These are phyloP conservation scores for Aschersonia sp. DNA, from an alignment of 2,329 filamentous ascomycete genomes.

Conservation along the genomic window DNA sequence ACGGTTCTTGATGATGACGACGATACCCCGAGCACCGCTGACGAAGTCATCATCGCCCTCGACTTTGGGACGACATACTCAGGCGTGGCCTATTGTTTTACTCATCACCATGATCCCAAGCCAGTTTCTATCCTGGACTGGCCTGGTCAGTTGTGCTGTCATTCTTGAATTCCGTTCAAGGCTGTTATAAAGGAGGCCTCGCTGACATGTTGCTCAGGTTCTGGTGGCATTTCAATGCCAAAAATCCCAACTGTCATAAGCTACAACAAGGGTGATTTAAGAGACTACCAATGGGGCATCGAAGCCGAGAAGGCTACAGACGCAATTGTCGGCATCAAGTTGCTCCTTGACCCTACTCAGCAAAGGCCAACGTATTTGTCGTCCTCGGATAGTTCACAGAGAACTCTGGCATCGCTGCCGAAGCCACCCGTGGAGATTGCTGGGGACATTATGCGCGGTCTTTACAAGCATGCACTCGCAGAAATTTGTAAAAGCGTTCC, in stretches of 20 bases:
- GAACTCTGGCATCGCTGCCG: constrained; percentile 3
- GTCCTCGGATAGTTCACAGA: neutral
- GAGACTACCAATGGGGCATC: constrained; percentile 24
- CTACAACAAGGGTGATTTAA: constrained; percentile 13
- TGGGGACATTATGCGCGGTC: constrained; percentile 5
- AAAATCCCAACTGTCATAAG: constrained; percentile 10
- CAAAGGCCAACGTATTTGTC: constrained; percentile 4
- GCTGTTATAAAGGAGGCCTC: no score
- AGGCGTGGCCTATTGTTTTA: constrained; percentile 28
- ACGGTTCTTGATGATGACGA: neutral
- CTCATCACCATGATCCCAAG: constrained; percentile 7
- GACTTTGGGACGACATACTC: constrained; percentile 44
- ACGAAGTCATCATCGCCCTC: constrained; percentile 33
- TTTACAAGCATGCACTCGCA: constrained; percentile 17
- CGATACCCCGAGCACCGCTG: neutral
- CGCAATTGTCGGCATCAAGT: constrained; percentile 7
- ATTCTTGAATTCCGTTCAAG: no score
- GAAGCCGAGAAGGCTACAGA: constrained; percentile 1
- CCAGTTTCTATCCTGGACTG: constrained; percentile 17
- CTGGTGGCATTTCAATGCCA: constrained; percentile 20
- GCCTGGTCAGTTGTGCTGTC: constrained; percentile 1
- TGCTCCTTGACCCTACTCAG: constrained; percentile 7
- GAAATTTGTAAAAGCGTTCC: constrained; percentile 16
- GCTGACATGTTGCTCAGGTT: constrained; percentile 2
- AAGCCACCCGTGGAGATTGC: constrained; percentile 6